Evolutionary conservation across 2,329 filamentous ascomycete genomes (phyloP), one percentile per base, ranked within the genome.

Genomic region (Fusarium humuli): DNA sequence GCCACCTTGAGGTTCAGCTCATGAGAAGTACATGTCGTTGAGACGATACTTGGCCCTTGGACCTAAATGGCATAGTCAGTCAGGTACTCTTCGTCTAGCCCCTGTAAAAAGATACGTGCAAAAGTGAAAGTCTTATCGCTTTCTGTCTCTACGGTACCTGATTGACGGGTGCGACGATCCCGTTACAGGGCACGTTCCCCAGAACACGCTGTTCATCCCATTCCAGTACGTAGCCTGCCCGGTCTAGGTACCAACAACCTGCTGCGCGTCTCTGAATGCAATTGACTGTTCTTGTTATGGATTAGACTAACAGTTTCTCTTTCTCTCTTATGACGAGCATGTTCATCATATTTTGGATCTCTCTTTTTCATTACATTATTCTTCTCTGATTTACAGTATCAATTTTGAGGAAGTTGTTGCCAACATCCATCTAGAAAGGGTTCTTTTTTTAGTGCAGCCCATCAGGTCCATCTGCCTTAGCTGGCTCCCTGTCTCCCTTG

Each of bases 131-230:
- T 61, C 57, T 57, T 47, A 42, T 48, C 27, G 25, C 37, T 57
- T 61, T 49, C 23, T 25, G 44, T 42, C 48, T 57, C 44, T 47
- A 11, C 20, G 46, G 57, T 72, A 65, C 66, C 66, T 72, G 61
- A 61, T 49, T 65, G 32, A 53, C 41, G 64, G 37, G 50, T 53
- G 56, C 32, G 72, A 63, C 55, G 64, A 74, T 71, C 72, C 23
- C 34, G 32, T 29, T 42, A n/a, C 65, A 57, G 48, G 71, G 56
- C 69, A 63, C 54, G 55, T 55, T 55, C 50, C 50, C 64, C 60
- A 55, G 67, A 67, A 71, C 67, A 68, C 63, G 65, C 69, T 70
- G 67, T 68, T 68, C 67, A 68, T 65, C 63, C 57, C 67, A 68
- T 70, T 70, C 67, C 67, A 54, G 34, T 53, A 29, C 23, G 49